Evolutionary conservation across 2,329 filamentous ascomycete species (phyloP).

Genomic region (Tolypocladium capitatum): DNA sequence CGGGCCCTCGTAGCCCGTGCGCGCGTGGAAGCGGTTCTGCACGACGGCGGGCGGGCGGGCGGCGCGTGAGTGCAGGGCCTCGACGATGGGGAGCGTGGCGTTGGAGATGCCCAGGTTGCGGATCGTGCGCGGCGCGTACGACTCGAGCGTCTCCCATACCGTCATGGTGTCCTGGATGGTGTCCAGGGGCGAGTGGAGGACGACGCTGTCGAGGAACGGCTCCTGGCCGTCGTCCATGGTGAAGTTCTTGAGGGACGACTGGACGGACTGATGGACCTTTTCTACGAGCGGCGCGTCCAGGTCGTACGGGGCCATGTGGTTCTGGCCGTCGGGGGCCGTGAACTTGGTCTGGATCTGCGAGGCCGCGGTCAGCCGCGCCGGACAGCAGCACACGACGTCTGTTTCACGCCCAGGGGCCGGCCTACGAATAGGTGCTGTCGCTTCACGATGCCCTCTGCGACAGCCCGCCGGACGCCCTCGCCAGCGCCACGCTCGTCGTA

Average conservation of each 20-base stretch:
- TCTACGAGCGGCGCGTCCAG: slow-evolving; percentile 40
- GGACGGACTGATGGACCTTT: slow-evolving; percentile 55
- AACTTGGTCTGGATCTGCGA: slow-evolving; percentile 70
- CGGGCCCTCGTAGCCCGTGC: slow-evolving; percentile 43
- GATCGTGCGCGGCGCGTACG: slow-evolving; percentile 51
- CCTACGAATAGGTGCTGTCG: slow-evolving; percentile 49
- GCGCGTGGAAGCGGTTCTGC: slow-evolving; percentile 60
- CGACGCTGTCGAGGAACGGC: slow-evolving; percentile 54
- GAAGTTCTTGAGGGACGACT: slow-evolving; percentile 53
- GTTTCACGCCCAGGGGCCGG: neutral
- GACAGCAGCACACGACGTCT: neutral
- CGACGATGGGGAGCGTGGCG: slow-evolving; percentile 43
- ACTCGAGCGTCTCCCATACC: slow-evolving; percentile 54
- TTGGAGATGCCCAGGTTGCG: slow-evolving; percentile 66
- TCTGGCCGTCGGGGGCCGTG: slow-evolving; percentile 51
- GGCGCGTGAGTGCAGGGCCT: slow-evolving; percentile 32
- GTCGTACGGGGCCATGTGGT: slow-evolving; percentile 48
- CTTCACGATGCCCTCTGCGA: slow-evolving; percentile 43
- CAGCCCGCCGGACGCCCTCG: slow-evolving; percentile 48
- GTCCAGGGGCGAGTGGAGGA: slow-evolving; percentile 53
- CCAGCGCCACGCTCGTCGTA: slow-evolving; percentile 64
- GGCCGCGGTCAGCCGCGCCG: neutral
- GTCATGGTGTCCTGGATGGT: slow-evolving; percentile 36
- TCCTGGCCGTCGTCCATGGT: slow-evolving; percentile 22
- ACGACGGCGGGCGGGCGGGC: slow-evolving; percentile 41